Percentiles rank a stretch among this genome's conserved stretches.
These are phyloP conservation scores for Exidia glandulosa DNA, from an alignment of 768 basidiomycete genomes.

Conservation along the genomic window DNA sequence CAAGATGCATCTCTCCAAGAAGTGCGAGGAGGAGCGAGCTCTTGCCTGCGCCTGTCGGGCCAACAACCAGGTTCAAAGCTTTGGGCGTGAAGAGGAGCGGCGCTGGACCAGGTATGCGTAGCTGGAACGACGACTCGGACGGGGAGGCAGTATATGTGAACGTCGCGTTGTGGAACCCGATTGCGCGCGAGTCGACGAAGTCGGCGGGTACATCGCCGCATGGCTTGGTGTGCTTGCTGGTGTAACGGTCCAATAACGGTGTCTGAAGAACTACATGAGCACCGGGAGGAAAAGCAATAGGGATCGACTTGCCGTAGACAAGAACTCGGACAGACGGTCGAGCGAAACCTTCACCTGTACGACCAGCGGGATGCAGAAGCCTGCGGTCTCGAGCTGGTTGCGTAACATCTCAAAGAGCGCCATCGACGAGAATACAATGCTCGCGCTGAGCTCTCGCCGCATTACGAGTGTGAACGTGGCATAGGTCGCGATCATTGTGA, in stretches of 20 bases:
- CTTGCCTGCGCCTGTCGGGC: conserved; percentile 6
- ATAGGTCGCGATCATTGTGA: neutral
- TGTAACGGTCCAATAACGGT: conserved; percentile 21
- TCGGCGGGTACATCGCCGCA: neutral
- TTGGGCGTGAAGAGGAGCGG: conserved; percentile 5
- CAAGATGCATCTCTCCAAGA: conserved; percentile 11
- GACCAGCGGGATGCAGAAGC: conserved; percentile 20
- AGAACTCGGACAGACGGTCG: neutral
- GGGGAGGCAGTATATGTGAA: conserved; percentile 9
- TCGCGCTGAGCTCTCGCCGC: conserved; percentile 24
- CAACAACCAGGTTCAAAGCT: conserved; percentile 5
- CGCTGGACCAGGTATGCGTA: conserved; percentile 2
- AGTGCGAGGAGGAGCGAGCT: conserved; percentile 2
- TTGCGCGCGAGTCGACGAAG: neutral
- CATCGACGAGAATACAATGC: neutral
- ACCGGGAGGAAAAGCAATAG: neutral
- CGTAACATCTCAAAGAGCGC: conserved; percentile 51
- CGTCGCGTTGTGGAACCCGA: conserved; percentile 5
- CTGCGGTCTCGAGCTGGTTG: conserved; percentile 29
- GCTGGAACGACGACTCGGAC: neutral
- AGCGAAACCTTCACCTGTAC: conserved; percentile 9
- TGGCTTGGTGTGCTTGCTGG: conserved; percentile 2
- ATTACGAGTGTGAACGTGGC: conserved; percentile 21
- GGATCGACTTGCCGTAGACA: neutral
- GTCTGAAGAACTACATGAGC: conserved; percentile 12